These are phyloP conservation scores for Paecilomyces dactylethromorphus DNA, from an alignment of 2,329 filamentous ascomycete species.

Conservation along the genomic window DNA sequence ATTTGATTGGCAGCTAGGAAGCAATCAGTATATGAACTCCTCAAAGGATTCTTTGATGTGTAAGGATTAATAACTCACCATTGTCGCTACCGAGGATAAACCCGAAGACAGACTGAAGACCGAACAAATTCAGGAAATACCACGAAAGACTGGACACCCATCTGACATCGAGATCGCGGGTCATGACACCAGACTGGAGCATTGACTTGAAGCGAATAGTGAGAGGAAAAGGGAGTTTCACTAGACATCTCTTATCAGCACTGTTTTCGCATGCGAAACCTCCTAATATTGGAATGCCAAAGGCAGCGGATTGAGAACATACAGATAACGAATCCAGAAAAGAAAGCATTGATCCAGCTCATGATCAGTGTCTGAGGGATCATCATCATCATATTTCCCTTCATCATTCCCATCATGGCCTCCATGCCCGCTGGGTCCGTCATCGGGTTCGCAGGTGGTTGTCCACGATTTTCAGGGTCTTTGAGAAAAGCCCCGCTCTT, in stretches of 20 bases:
- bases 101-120: conserved; percentile 92
- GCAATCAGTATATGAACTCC: conserved; percentile 1
- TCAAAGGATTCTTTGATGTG: background rate
- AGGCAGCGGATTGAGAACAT: conserved; percentile 28
- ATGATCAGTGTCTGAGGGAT: conserved; percentile 98
- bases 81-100: conserved; percentile 96
- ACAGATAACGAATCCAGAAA: conserved; percentile 97
- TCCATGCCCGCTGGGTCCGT: conserved; percentile 96
- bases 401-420: conserved; percentile 99
- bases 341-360: conserved; percentile 99
- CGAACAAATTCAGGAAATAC: conserved; percentile 98
- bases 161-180: conserved; percentile 89
- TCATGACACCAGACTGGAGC: conserved; percentile 94
- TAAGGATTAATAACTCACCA: conserved; percentile 50
- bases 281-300: background rate
- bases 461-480: conserved; percentile 76
- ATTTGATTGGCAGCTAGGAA: conserved; percentile 80
- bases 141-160: conserved; percentile 99
- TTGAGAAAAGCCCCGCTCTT: conserved; percentile 85
- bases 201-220: conserved; percentile 99
- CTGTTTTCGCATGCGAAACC: conserved; percentile 10
- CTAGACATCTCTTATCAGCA: conserved; percentile 35
- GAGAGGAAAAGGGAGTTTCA: conserved; percentile 95
- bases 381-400: conserved; percentile 99
- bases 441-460: conserved; percentile 89